Evolutionary conservation across 2,329 filamentous ascomycete species (phyloP), one percentile per base, ranked within the genome.

Genomic region (Pestalotiopsis fici): DNA sequence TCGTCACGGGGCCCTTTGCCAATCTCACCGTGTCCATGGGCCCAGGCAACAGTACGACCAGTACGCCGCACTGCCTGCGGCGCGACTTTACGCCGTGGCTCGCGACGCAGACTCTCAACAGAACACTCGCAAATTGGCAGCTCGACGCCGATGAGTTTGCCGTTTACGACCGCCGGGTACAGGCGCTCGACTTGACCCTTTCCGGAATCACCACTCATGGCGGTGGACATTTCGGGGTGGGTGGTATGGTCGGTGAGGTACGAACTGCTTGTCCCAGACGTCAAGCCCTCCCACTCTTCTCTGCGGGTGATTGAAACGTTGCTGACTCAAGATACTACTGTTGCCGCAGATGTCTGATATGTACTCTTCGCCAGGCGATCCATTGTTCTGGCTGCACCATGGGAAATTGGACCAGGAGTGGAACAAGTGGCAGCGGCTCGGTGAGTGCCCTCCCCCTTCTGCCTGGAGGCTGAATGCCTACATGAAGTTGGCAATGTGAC

Each of bases 351-450:
- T 64, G 60, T 47, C 60, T 13, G 27, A 64, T 21, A 31, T 54
- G 28, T 64, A 54, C 15, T 64, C 60, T 6, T 76, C 74, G 11
- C 73, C 73, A 0, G 72, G 70, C 1, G 75, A 76, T 61, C 74
- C 78, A 0, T 21, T 81, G 15, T 81, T 80, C 65, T 79, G 74
- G 72, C 12, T 79, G 66, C 78, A 78, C 68, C 75, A 74, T 68
- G 65, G 66, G 27, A 70, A 69, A 31, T 63, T 77, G 50, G 75
- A 75, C 66, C 69, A 69, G 15, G 54, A 72, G 18, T 75, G 74
- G 75, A 72, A 75, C 70, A 68, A 71, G 27, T 80, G 79, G 79
- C 62, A 65, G 60, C 77, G 79, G 66, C 59, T 65, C 15, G 64
- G 67, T 69, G 66, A 11, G 66, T 65, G 7, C 21, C 31, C 12